Conservation (phyloP, 2,329 filamentous ascomycete species). For the Penicillium decumbens region DNA sequence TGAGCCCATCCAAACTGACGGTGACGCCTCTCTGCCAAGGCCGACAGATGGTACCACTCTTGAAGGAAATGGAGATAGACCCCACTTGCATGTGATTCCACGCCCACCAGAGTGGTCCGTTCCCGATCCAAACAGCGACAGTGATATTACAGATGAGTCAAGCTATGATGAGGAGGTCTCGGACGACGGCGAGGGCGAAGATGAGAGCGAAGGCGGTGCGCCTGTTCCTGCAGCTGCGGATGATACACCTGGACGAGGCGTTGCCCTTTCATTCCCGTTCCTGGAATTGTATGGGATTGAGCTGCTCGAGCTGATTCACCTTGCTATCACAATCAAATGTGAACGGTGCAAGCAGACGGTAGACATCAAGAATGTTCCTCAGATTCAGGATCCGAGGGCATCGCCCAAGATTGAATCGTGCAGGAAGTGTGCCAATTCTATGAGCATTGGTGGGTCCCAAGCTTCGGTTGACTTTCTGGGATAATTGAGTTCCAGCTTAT, state of each 20-base stretch:
- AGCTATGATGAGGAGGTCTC: slow-evolving; percentile 45
- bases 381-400: slow-evolving; percentile 45
- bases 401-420: slow-evolving; percentile 48
- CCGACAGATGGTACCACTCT: slow-evolving; percentile 1
- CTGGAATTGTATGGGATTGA: slow-evolving; percentile 75
- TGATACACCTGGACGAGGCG: slow-evolving; percentile 57
- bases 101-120: slow-evolving; percentile 71
- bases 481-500: no score
- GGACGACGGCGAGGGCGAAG: slow-evolving; percentile 43
- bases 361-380: slow-evolving; percentile 64
- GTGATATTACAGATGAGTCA: slow-evolving; percentile 41
- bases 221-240: slow-evolving; percentile 33
- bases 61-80: slow-evolving; percentile 45
- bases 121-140: slow-evolving; percentile 31
- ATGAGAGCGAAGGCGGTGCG: slow-evolving; percentile 40
- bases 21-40: slow-evolving; percentile 11
- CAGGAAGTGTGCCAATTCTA: slow-evolving; percentile 51
- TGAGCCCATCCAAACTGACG: slow-evolving; percentile 10
- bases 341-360: slow-evolving; percentile 69
- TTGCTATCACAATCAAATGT: slow-evolving; percentile 71
- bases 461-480: no score
- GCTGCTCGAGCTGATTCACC: slow-evolving; percentile 62
- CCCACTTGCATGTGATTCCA: slow-evolving; percentile 67
- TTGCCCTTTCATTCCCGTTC: slow-evolving; percentile 72
- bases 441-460: slow-evolving; percentile 42